Evolutionary conservation across 306 rosid genomes (phyloP), one percentile per base, ranked within the genome.

Genomic region (Echinosophora koreensis): DNA sequence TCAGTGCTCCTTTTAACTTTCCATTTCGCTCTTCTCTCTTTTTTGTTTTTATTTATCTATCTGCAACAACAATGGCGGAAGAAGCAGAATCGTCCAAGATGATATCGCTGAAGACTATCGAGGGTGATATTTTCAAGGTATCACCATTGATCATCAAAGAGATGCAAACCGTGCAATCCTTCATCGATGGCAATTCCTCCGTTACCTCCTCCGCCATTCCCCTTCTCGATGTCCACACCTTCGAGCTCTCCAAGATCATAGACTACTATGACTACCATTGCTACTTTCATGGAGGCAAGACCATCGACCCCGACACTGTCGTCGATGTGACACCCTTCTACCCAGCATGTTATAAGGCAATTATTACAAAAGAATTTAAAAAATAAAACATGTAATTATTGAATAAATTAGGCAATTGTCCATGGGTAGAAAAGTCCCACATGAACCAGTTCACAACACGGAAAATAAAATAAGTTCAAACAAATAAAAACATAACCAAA

Each of bases 111-210:
- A 65, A 55, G 37, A 32, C 78, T 10, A 14, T 55, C 0, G 84
- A 87, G 6, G 71, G 71, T 12, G 58, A 18, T 44, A 7, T 63
- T 41, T 81, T 79, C 67, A 65, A 79, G 3, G 46, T 84, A 10
- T 68, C 72, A 0, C 56, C 61, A 3, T 1, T 9, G 0, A 11
- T 82, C 8, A 86, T 76, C 2, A 66, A 76, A 81, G 50, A 84
- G 17, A 68, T 84, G 38, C 4, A 38, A 1, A 84, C 71, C 4
- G 81, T 87, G 5, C 80, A 78, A 13, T 3, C 80, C 6, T 81
- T 52, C 64, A 52, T 84, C 47, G 81, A 73, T 0, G 90, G 69
- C 5, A 74, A 71, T 8, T 7, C 46, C 7, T 5, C 12, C 34
- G 7, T 37, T 0, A 2, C n/a, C 0, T 35, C 35, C 11, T 1